These are phyloP conservation scores for Zhuliangozyma blackwelliae DNA, from an alignment of 1,139 yeast genomes.

Conservation along the genomic window DNA sequence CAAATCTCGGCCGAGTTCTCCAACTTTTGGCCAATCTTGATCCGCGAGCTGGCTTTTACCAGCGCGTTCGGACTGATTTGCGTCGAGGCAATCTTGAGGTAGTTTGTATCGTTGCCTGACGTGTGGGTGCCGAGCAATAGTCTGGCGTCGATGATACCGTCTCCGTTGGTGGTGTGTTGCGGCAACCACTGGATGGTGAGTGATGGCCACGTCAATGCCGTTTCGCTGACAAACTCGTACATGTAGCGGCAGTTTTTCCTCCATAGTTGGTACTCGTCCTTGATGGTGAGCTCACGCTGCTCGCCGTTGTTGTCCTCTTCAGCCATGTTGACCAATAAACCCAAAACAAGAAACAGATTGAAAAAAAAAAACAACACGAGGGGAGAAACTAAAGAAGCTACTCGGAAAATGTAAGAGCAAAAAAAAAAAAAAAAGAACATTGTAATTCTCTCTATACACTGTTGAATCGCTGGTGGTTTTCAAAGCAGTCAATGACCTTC, in stretches of 20 bases:
- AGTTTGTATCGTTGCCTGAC: conserved; percentile 73
- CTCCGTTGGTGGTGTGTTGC: conserved; percentile 22
- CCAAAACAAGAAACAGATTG: not conserved
- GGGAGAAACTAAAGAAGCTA: conserved; percentile 8
- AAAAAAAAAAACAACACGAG: not conserved
- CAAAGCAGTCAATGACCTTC: conserved; percentile 37
- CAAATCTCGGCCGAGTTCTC: conserved; percentile 61
- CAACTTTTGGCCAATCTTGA: conserved; percentile 59
- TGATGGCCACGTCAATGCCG: conserved; percentile 79
- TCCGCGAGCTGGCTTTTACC: conserved; percentile 39
- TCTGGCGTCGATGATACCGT: conserved; percentile 37
- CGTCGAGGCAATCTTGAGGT: conserved; percentile 69
- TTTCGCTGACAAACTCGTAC: conserved; percentile 79
- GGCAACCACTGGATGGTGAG: conserved; percentile 77
- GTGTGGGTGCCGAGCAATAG: conserved; percentile 85
- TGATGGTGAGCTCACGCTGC: conserved; percentile 39
- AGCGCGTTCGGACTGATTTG: conserved; percentile 50
- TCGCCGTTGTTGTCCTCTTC: conserved; percentile 14
- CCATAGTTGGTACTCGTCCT: conserved; percentile 77
- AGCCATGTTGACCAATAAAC: not conserved
- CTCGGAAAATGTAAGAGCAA: too few species aligned
- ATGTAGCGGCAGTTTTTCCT: conserved; percentile 71
- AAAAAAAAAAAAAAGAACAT: too few species aligned
- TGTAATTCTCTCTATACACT: too few species aligned
- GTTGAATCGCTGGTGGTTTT: conserved; percentile 6